A percentile compares a stretch with the other conserved stretches of the same genome.
Evolutionary conservation across 306 rosid species (phyloP).

Genomic region (Herpetospermum pedunculosum): DNA sequence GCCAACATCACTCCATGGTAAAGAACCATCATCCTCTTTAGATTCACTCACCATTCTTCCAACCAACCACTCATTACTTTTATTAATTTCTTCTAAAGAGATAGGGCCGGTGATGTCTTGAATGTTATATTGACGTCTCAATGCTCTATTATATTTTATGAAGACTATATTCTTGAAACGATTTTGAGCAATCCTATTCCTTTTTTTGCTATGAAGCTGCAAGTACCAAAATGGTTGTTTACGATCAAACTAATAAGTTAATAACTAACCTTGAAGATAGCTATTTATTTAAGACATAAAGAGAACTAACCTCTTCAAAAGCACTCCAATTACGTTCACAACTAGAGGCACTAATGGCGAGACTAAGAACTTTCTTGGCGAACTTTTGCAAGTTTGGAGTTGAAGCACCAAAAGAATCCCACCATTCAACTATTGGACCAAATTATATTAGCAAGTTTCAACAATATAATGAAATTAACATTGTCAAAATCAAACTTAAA

Average conservation of each 20-base stretch:
- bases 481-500: background rate
- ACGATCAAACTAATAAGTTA: no score
- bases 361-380: background rate
- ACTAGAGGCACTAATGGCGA: background rate
- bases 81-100: background rate
- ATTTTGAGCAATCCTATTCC: background rate
- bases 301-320: background rate
- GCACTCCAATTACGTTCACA: background rate
- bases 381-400: background rate
- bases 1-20: background rate
- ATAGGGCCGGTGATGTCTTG: background rate
- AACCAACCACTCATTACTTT: background rate
- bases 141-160: background rate
- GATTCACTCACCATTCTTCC: background rate
- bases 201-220: background rate
- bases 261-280: no score
- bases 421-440: background rate
- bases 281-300: background rate
- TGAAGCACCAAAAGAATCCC: background rate
- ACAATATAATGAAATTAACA: background rate
- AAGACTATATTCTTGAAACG: background rate
- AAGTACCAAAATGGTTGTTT: background rate
- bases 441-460: background rate
- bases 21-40: background rate
- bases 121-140: background rate